These are phyloP conservation scores for Rachicladosporium sp. DNA, from an alignment of 2,329 filamentous ascomycete species.

Conservation along the genomic window DNA sequence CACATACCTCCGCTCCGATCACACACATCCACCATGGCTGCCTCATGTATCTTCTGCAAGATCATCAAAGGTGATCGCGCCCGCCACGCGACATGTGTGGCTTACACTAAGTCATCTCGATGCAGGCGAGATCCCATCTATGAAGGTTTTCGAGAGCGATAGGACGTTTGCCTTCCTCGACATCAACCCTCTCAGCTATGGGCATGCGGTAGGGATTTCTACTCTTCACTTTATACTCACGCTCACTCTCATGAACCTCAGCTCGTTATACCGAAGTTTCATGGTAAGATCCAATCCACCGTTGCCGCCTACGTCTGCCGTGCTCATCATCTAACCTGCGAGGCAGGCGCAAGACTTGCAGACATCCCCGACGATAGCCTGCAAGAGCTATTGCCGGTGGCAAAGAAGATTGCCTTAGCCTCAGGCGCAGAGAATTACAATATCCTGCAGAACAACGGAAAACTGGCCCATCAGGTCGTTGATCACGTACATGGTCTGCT, in stretches of 20 bases:
- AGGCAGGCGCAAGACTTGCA: conserved; percentile 53
- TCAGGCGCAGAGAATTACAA: conserved; percentile 75
- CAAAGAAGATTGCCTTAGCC: conserved; percentile 74
- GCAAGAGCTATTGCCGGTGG: conserved; percentile 68
- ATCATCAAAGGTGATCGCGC: conserved; percentile 69
- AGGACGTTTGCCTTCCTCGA: conserved; percentile 94
- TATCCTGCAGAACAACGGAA: conserved; percentile 90
- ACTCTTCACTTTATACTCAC: too few species aligned
- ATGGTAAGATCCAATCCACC: conserved; percentile 41
- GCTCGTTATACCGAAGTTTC: conserved; percentile 93
- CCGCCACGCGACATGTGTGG: not conserved
- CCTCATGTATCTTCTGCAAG: conserved; percentile 90
- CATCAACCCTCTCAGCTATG: conserved; percentile 77
- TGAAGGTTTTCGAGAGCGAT: conserved; percentile 92
- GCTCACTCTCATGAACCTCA: conserved; percentile 24
- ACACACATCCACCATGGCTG: conserved; percentile 19
- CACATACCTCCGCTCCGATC: too few species aligned
- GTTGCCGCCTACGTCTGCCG: too few species aligned
- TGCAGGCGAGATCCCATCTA: conserved; percentile 81
- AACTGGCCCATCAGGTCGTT: conserved; percentile 81
- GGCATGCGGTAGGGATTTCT: conserved; percentile 61
- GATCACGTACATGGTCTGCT: conserved; percentile 56
- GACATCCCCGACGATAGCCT: conserved; percentile 89
- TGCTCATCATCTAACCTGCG: too few species aligned
- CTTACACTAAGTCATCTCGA: conserved; percentile 1